These are phyloP conservation scores for Pseudomicrostroma phylloplanum DNA, from an alignment of 1,284 basidiomycete genomes.

Conservation along the genomic window DNA sequence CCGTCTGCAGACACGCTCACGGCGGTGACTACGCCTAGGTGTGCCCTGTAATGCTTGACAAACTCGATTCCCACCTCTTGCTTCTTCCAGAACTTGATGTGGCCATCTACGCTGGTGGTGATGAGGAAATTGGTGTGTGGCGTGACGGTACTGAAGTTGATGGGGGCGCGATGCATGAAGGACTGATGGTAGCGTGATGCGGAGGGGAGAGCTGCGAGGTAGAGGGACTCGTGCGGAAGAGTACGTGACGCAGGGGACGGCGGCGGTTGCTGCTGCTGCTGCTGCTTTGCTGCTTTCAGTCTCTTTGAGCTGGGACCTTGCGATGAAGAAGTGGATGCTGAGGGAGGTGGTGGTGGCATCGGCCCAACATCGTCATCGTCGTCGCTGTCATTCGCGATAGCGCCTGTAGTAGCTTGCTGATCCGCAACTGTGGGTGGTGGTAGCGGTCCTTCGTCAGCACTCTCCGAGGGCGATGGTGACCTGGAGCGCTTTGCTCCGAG, in stretches of 20 bases:
- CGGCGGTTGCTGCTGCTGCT: neutral
- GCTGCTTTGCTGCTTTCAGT: neutral
- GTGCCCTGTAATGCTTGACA: constrained; percentile 63
- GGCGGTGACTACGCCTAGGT: constrained; percentile 70
- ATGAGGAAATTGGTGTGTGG: constrained; percentile 65
- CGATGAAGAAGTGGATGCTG: constrained; percentile 2
- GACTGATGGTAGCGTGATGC: constrained; percentile 92
- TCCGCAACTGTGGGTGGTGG: neutral
- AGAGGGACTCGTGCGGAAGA: constrained; percentile 61
- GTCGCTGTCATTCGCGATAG: neutral
- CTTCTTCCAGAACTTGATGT: constrained; percentile 98
- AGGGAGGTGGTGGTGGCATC: neutral
- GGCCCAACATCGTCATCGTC: constrained; percentile 1
- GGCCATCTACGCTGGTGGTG: constrained; percentile 89
- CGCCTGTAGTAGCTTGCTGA: neutral
- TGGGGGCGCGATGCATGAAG: constrained; percentile 93
- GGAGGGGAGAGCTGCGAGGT: constrained; percentile 81
- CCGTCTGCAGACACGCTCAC: constrained; percentile 88
- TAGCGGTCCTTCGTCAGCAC: neutral
- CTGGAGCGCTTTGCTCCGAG: neutral
- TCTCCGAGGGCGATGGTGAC: neutral
- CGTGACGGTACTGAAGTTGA: constrained; percentile 68
- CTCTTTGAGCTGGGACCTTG: neutral
- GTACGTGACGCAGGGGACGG: neutral
- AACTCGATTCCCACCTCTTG: constrained; percentile 61